Conservation (phyloP, 2,329 filamentous ascomycete species). For the Didymella pinodella region DNA sequence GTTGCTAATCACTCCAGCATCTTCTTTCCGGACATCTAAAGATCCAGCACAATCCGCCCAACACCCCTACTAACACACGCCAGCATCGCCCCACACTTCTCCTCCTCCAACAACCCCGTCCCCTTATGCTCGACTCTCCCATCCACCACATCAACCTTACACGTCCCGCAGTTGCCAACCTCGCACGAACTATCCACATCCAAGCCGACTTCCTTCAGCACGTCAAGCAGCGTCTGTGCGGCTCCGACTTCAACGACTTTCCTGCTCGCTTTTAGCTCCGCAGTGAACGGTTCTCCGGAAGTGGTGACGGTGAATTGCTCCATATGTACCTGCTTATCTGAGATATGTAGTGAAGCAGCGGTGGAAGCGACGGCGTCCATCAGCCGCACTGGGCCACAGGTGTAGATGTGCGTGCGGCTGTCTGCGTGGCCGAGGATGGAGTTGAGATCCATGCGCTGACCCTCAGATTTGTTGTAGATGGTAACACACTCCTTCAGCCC, state of each 20-base stretch:
- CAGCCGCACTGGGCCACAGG: conserved; percentile 66
- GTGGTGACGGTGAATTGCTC: conserved; percentile 66
- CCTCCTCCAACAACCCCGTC: conserved; percentile 47
- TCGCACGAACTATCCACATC: conserved; percentile 56
- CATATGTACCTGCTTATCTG: conserved; percentile 64
- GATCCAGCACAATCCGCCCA: conserved; percentile 44
- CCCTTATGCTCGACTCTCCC: conserved; percentile 54
- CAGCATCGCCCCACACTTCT: conserved; percentile 48
- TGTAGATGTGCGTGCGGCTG: conserved; percentile 67
- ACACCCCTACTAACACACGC: conserved; percentile 51
- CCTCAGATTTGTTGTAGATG: conserved; percentile 63
- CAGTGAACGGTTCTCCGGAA: conserved; percentile 68
- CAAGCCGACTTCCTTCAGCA: conserved; percentile 54
- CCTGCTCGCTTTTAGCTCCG: conserved; percentile 57
- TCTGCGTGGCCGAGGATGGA: conserved; percentile 56
- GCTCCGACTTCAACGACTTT: conserved; percentile 56
- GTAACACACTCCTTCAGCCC: conserved; percentile 53
- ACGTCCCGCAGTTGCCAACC: conserved; percentile 56
- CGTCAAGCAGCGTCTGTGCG: conserved; percentile 53
- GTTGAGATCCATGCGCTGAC: conserved; percentile 62
- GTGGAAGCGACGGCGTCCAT: conserved; percentile 61
- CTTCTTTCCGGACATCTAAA: neutral
- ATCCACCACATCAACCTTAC: conserved; percentile 50
- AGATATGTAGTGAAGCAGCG: conserved; percentile 55
- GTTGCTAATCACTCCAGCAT: no score